These are phyloP conservation scores for Yamagishiella unicocca DNA, from an alignment of 139 green algal genomes.

Conservation along the genomic window DNA sequence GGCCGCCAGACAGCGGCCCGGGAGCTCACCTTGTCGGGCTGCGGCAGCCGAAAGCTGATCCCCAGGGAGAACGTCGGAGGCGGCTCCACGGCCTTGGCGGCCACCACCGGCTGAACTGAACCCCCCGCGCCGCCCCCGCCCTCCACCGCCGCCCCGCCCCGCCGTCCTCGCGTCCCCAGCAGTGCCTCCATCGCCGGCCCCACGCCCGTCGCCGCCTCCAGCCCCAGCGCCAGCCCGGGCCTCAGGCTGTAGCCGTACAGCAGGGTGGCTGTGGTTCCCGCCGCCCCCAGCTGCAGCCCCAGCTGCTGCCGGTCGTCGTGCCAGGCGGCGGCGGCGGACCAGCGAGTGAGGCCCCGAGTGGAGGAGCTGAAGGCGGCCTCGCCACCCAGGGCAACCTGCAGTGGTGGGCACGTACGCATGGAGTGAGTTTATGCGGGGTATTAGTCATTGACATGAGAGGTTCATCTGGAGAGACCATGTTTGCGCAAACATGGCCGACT, in stretches of 20 bases:
- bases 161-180: neutral
- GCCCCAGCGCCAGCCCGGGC: constrained; percentile 14
- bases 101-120: no score
- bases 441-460: no score
- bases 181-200: neutral
- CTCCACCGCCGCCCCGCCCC: neutral
- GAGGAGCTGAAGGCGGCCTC: neutral
- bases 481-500: no score
- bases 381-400: neutral
- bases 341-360: neutral
- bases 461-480: no score
- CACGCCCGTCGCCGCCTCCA: constrained; percentile 8
- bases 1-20: no score
- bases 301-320: constrained; percentile 14
- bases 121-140: neutral
- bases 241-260: constrained; percentile 31
- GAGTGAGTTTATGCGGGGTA: no score
- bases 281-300: neutral
- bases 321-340: constrained; percentile 23
- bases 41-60: neutral
- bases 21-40: no score
- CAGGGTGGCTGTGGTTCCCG: neutral
- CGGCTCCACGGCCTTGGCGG: neutral
- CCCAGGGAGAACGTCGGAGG: neutral
- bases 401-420: no score